phyloP scores from a whole-genome alignment of 2,329 filamentous ascomycete species.

The Pseudogymnoascus verrucosus region DNA sequence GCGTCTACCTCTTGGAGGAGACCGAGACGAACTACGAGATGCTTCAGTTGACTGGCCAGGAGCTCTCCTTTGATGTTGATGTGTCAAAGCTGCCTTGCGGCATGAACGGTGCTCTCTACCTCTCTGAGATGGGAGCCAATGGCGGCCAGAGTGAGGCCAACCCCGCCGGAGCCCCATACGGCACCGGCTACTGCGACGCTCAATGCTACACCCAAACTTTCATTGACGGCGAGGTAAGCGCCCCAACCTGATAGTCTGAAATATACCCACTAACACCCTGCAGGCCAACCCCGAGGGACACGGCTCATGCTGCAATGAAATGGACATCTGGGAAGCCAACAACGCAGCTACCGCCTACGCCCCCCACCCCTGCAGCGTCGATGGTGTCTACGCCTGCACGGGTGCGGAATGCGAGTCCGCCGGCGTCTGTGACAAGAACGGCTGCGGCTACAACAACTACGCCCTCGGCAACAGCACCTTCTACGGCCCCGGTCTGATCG shows the following conservation, averaged over 20 bases:
- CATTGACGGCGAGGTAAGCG: neutral
- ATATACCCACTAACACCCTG: slow-evolving; percentile 38
- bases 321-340: slow-evolving; percentile 51
- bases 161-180: slow-evolving; percentile 38
- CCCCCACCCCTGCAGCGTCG: slow-evolving; percentile 41
- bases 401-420: slow-evolving; percentile 34
- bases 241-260: slow-evolving; percentile 12
- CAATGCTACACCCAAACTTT: slow-evolving; percentile 25
- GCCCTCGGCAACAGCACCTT: slow-evolving; percentile 20
- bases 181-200: slow-evolving; percentile 41
- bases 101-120: slow-evolving; percentile 41
- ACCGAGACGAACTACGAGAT: slow-evolving; percentile 36
- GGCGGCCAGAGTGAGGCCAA: slow-evolving; percentile 28
- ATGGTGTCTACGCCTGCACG: slow-evolving; percentile 37
- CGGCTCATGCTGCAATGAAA: slow-evolving; percentile 45
- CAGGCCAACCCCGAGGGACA: slow-evolving; percentile 35
- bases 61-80: slow-evolving; percentile 36
- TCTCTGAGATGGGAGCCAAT: slow-evolving; percentile 33
- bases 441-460: slow-evolving; percentile 37
- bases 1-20: slow-evolving; percentile 38
- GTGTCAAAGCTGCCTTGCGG: slow-evolving; percentile 36
- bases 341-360: slow-evolving; percentile 36
- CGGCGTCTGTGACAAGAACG: slow-evolving; percentile 37
- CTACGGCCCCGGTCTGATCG: slow-evolving; percentile 21
- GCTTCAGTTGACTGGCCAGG: slow-evolving; percentile 35